These are phyloP conservation scores for Dendrothele bispora DNA, from an alignment of 768 basidiomycete species.

Conservation along the genomic window DNA sequence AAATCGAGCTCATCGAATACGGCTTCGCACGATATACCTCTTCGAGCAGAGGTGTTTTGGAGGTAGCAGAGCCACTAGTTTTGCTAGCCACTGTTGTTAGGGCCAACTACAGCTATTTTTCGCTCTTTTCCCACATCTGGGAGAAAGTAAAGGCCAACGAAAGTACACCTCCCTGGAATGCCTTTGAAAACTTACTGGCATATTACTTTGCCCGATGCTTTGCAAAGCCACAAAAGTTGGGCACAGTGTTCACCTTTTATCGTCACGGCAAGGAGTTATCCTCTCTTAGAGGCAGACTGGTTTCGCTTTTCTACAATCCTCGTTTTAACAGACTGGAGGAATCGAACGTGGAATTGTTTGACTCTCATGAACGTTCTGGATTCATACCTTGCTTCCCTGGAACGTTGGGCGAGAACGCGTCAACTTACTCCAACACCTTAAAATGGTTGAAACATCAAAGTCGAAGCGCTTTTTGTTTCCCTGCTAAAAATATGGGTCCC, in stretches of 20 bases:
- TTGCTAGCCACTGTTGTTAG: slow-evolving; percentile 40
- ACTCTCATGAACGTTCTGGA: slow-evolving; percentile 28
- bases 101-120: slow-evolving; percentile 38
- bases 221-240: not conserved
- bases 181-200: slow-evolving; percentile 45
- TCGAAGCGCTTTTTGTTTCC: slow-evolving; percentile 39
- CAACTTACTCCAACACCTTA: slow-evolving; percentile 30
- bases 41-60: too few relatives aligned
- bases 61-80: slow-evolving; percentile 46
- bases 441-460: slow-evolving; percentile 34
- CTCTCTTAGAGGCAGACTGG: slow-evolving; percentile 26
- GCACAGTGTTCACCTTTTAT: not conserved
- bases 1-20: slow-evolving; percentile 34
- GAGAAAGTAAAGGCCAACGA: slow-evolving; percentile 31
- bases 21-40: slow-evolving; percentile 46
- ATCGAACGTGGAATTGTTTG: slow-evolving; percentile 18
- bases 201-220: slow-evolving; percentile 21
- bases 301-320: slow-evolving; percentile 23
- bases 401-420: slow-evolving; percentile 37
- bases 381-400: too few relatives aligned
- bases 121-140: slow-evolving; percentile 36
- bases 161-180: slow-evolving; percentile 34
- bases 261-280: slow-evolving; percentile 21
- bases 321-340: not conserved
- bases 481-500: slow-evolving; percentile 40